A percentile compares a stretch with the other conserved stretches of the same genome.
Conservation (phyloP, 2,329 filamentous ascomycete species). For the Didymella pomorum region DNA sequence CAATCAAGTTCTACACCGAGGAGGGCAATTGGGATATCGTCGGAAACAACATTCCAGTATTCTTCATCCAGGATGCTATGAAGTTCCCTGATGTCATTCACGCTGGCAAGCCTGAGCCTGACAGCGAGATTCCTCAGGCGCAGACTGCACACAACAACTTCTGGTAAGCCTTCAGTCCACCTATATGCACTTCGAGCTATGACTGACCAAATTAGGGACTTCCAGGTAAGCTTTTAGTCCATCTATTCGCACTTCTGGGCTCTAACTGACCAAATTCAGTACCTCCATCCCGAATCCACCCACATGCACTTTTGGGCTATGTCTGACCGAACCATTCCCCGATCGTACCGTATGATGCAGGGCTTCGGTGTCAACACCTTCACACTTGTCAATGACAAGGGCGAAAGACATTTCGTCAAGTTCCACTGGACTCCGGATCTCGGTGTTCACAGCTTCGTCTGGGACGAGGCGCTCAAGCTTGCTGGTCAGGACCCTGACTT, state of each 20-base stretch:
- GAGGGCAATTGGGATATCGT: conserved; percentile 81
- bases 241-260: too few species aligned
- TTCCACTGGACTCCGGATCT: conserved; percentile 79
- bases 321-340: conserved; percentile 76
- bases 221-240: too few species aligned
- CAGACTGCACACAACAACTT: conserved; percentile 78
- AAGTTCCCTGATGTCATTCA: conserved; percentile 75
- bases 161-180: too few species aligned
- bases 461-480: conserved; percentile 81
- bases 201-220: too few species aligned
- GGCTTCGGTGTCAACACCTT: conserved; percentile 86
- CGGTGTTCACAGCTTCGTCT: conserved; percentile 78
- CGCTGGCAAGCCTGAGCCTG: conserved; percentile 72
- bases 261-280: too few species aligned
- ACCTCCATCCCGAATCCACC: conserved; percentile 72
- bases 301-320: conserved; percentile 84
- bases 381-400: conserved; percentile 71
- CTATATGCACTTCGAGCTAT: too few species aligned
- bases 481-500: conserved; percentile 73
- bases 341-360: conserved; percentile 84
- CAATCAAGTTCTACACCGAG: conserved; percentile 78
- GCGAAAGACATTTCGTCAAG: conserved; percentile 77
- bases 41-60: conserved; percentile 77
- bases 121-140: conserved; percentile 75
- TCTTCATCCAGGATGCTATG: conserved; percentile 78